phyloP scores from a whole-genome alignment of 768 basidiomycete genomes.

The Pisolithus tinctorius region DNA sequence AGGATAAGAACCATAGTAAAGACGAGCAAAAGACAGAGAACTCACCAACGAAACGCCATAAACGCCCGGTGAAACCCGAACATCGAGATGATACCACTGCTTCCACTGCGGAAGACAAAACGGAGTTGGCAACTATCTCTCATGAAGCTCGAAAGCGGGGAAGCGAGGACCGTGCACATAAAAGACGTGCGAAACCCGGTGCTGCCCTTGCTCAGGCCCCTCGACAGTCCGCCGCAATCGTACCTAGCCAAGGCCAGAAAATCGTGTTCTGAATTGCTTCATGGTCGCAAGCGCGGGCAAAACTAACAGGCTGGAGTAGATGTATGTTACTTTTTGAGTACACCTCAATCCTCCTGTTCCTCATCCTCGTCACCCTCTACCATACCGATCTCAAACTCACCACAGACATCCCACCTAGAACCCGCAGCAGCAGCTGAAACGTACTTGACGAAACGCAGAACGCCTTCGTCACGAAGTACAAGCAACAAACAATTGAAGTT shows the following conservation, averaged over 20 bases:
- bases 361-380: conserved; percentile 50
- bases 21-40: not conserved
- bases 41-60: conserved; percentile 3
- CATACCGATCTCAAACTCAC: conserved; percentile 88
- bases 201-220: conserved; percentile 74
- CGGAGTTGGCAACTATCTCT: not conserved
- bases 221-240: conserved; percentile 68
- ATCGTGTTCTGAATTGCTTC: conserved; percentile 46
- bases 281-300: not conserved
- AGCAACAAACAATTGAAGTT: conserved; percentile 86
- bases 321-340: not conserved
- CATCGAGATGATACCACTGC: not conserved
- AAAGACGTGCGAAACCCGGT: conserved; percentile 60
- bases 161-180: conserved; percentile 8
- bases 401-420: conserved; percentile 89
- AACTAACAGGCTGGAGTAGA: not conserved
- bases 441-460: conserved; percentile 95
- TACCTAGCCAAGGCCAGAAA: conserved; percentile 61
- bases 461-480: conserved; percentile 86
- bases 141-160: conserved; percentile 6
- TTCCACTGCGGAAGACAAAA: not conserved
- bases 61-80: conserved; percentile 1
- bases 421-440: conserved; percentile 84
- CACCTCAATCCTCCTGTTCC: conserved; percentile 10
- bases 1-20: conserved; percentile 6